Conservation (phyloP, 1,284 basidiomycete genomes). For the Cerrena zonata region DNA sequence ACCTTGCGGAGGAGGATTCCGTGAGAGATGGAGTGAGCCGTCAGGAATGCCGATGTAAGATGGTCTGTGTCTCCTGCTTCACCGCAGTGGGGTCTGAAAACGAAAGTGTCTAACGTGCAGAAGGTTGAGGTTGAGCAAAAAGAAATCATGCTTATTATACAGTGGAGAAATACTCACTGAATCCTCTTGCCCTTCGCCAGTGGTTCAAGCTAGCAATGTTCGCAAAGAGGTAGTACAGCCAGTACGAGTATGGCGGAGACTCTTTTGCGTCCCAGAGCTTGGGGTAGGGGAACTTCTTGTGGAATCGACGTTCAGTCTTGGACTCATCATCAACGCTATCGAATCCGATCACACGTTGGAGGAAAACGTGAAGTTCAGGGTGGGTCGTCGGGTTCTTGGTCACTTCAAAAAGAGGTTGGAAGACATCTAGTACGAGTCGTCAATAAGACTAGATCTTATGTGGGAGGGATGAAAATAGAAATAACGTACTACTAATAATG, state of each 20-base stretch:
- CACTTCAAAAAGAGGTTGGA: slow-evolving; percentile 91
- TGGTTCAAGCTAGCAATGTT: slow-evolving; percentile 94
- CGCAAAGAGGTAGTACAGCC: slow-evolving; percentile 97
- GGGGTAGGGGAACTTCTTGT: slow-evolving; percentile 95
- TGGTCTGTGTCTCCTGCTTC: slow-evolving; percentile 99
- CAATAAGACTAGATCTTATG: background rate
- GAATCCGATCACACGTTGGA: slow-evolving; percentile 94
- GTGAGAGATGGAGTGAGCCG: slow-evolving; percentile 96
- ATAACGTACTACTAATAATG: slow-evolving; percentile 74
- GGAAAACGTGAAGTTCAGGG: slow-evolving; percentile 91
- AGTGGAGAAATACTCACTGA: slow-evolving; percentile 76
- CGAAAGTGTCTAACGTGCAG: slow-evolving; percentile 83
- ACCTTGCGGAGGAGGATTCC: slow-evolving; percentile 97
- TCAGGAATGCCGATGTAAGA: slow-evolving; percentile 90
- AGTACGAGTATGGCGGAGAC: slow-evolving; percentile 92
- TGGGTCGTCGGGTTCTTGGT: slow-evolving; percentile 87
- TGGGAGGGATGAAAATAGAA: background rate
- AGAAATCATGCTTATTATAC: too few species aligned
- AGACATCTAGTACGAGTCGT: slow-evolving; percentile 62
- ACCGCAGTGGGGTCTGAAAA: slow-evolving; percentile 93
- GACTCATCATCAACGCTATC: slow-evolving; percentile 98
- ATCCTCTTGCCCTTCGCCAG: slow-evolving; percentile 83
- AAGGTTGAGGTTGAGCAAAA: background rate
- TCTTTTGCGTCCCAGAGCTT: slow-evolving; percentile 84
- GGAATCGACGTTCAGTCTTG: slow-evolving; percentile 85